Percentiles rank a stretch among this genome's conserved stretches.
Conservation (phyloP, 1,284 basidiomycete genomes). For the Leccinum subspadiceum region DNA sequence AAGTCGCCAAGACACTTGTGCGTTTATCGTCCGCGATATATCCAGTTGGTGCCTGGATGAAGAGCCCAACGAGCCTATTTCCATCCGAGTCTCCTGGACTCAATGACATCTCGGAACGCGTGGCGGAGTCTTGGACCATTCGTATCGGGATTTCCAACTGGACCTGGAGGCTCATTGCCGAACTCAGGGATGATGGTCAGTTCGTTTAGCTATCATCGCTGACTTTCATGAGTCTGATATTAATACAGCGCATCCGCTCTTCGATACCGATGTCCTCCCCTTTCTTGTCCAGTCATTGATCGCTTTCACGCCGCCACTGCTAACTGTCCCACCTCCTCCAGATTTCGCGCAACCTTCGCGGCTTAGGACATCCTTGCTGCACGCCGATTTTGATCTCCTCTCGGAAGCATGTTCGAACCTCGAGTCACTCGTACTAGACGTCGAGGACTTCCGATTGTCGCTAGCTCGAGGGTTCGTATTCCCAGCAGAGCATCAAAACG, state of each 20-base stretch:
- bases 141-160: conserved; percentile 67
- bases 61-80: conserved; percentile 25
- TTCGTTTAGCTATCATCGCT: conserved; percentile 1
- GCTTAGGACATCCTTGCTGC: conserved; percentile 51
- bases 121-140: conserved; percentile 61
- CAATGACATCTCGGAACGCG: conserved; percentile 26
- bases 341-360: conserved; percentile 43
- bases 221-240: conserved; percentile 11
- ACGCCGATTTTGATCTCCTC: conserved; percentile 68
- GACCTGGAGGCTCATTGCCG: conserved; percentile 73
- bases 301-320: conserved; percentile 55
- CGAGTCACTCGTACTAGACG: conserved; percentile 73
- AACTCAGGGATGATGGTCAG: conserved; percentile 62
- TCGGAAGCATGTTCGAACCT: conserved; percentile 72
- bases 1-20: conserved; percentile 65
- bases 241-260: conserved; percentile 49
- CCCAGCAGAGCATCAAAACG: conserved; percentile 54
- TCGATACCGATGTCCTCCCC: conserved; percentile 61
- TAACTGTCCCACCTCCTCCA: conserved; percentile 36
- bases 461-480: conserved; percentile 65
- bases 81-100: conserved; percentile 18
- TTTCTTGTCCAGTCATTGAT: conserved; percentile 57
- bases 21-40: conserved; percentile 70
- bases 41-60: conserved; percentile 63
- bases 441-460: conserved; percentile 67